These are phyloP conservation scores for Stephania yunnanensis DNA, from an alignment of 164 flowering plant genomes.

Conservation along the genomic window DNA sequence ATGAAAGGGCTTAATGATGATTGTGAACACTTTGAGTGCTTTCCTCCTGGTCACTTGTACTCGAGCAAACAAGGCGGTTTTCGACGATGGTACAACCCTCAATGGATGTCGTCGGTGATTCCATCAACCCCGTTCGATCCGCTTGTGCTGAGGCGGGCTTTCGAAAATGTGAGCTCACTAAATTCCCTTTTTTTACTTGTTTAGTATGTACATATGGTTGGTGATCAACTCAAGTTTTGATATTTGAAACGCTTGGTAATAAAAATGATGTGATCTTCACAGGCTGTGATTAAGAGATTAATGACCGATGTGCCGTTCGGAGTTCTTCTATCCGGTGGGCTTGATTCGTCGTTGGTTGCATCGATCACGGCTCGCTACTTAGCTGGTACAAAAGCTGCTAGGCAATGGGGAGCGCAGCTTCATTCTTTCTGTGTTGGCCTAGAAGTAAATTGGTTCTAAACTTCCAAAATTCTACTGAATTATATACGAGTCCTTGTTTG, in stretches of 20 bases:
- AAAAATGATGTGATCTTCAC: slow-evolving; percentile 5
- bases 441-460: slow-evolving; percentile 38
- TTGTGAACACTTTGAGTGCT: slow-evolving; percentile 78
- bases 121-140: slow-evolving; percentile 91
- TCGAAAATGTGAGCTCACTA: slow-evolving; percentile 50
- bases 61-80: slow-evolving; percentile 76
- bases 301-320: slow-evolving; percentile 99
- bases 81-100: slow-evolving; percentile 78
- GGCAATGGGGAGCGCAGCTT: slow-evolving; percentile 86
- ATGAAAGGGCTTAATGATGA: slow-evolving; percentile 86
- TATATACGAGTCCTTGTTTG: too few species aligned
- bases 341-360: slow-evolving; percentile 88
- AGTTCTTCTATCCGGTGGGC: slow-evolving; percentile 83
- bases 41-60: slow-evolving; percentile 92
- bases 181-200: not conserved
- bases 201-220: too few species aligned
- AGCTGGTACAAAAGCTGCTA: slow-evolving; percentile 77
- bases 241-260: too few species aligned
- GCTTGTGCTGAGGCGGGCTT: slow-evolving; percentile 61
- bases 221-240: too few species aligned
- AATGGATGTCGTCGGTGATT: slow-evolving; percentile 70
- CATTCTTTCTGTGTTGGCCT: slow-evolving; percentile 96
- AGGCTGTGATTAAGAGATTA: slow-evolving; percentile 90
- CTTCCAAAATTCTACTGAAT: not conserved
- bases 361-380: slow-evolving; percentile 74